These are phyloP conservation scores for Juglanconis sp. DNA, from an alignment of 2,329 filamentous ascomycete species.

Conservation along the genomic window DNA sequence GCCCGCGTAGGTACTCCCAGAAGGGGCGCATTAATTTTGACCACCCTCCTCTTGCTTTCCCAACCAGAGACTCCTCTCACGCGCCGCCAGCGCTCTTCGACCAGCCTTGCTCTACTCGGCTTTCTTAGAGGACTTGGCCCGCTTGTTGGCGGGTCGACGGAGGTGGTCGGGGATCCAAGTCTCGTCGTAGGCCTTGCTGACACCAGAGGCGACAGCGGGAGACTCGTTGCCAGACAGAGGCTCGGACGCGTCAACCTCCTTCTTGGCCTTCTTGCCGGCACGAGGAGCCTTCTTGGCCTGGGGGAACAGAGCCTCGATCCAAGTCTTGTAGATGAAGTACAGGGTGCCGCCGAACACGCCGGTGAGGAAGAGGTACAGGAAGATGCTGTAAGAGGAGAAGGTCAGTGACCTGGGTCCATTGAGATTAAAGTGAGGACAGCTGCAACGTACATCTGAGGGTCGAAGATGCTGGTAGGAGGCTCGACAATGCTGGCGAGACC, in stretches of 20 bases:
- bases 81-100: neutral
- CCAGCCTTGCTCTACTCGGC: slow-evolving; percentile 25
- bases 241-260: slow-evolving; percentile 58
- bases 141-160: slow-evolving; percentile 73
- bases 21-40: neutral
- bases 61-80: neutral
- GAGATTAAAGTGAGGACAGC: neutral
- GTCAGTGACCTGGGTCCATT: neutral
- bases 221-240: slow-evolving; percentile 68
- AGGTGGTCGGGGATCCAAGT: slow-evolving; percentile 90
- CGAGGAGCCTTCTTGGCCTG: slow-evolving; percentile 70
- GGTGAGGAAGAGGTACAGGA: slow-evolving; percentile 90
- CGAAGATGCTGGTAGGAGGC: slow-evolving; percentile 84
- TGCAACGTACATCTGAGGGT: slow-evolving; percentile 82
- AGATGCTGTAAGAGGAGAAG: slow-evolving; percentile 62
- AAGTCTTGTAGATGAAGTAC: slow-evolving; percentile 98
- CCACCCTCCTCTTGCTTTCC: neutral
- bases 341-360: slow-evolving; percentile 73
- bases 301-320: slow-evolving; percentile 94
- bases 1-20: neutral
- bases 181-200: slow-evolving; percentile 77
- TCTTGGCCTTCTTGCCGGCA: slow-evolving; percentile 59
- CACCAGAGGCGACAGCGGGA: slow-evolving; percentile 63
- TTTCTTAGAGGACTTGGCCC: slow-evolving; percentile 52
- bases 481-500: slow-evolving; percentile 84